Evolutionary conservation across 257 asterid species (phyloP).

Genomic region (Nyctanthes arbortristis): DNA sequence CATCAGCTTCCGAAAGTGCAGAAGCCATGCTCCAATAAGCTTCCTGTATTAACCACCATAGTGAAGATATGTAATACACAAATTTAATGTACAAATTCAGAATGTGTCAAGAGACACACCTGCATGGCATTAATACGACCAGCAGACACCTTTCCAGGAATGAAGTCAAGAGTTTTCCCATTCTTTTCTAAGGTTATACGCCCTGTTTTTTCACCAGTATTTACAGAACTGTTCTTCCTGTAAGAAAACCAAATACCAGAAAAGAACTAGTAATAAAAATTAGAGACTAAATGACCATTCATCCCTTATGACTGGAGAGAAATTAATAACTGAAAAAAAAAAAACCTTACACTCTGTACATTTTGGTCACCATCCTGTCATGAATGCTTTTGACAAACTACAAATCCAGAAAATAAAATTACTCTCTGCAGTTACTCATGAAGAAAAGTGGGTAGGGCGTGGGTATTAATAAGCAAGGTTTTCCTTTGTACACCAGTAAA

Average conservation of each 20-base stretch:
- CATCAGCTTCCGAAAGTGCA: slow-evolving; percentile 96
- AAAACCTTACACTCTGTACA: slow-evolving; percentile 65
- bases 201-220: slow-evolving; percentile 36
- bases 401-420: slow-evolving; percentile 42
- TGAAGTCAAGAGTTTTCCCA: slow-evolving; percentile 65
- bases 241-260: slow-evolving; percentile 20
- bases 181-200: slow-evolving; percentile 79
- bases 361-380: slow-evolving; percentile 85
- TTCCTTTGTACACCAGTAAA: slow-evolving; percentile 8
- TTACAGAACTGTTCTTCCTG: slow-evolving; percentile 45
- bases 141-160: slow-evolving; percentile 64
- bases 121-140: slow-evolving; percentile 76
- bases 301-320: slow-evolving; percentile 11
- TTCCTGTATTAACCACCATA: slow-evolving; percentile 51
- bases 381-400: slow-evolving; percentile 87
- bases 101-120: slow-evolving; percentile 39
- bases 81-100: not conserved
- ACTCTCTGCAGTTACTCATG: slow-evolving; percentile 18
- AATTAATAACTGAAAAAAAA: slow-evolving; percentile 18
- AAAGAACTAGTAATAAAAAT: slow-evolving; percentile 9
- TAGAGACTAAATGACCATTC: not conserved
- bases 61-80: not conserved
- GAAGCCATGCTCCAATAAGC: slow-evolving; percentile 85
- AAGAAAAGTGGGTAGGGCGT: not conserved
- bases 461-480: slow-evolving; percentile 7